phyloP scores from a whole-genome alignment of 78 protist genomes.

The Goniomonas avonlea region DNA sequence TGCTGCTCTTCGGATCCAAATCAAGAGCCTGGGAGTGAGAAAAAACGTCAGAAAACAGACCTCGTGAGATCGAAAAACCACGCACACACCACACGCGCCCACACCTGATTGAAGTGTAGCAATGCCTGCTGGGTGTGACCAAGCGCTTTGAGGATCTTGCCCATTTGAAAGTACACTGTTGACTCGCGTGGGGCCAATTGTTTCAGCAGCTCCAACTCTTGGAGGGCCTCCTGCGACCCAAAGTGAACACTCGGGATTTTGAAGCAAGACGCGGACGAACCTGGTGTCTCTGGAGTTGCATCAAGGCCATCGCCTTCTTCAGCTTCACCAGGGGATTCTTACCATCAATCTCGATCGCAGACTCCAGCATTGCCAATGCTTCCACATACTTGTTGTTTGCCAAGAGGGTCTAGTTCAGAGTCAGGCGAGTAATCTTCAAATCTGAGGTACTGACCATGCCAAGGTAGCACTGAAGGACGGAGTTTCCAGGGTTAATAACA shows the following conservation, averaged over 20 bases:
- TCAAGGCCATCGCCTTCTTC: background rate
- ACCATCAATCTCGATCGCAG: slow-evolving; percentile 19
- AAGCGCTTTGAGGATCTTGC: too few relatives aligned
- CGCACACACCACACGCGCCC: too few relatives aligned
- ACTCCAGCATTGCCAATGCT: background rate
- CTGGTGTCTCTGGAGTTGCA: background rate
- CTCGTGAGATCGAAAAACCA: too few relatives aligned
- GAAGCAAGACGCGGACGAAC: too few relatives aligned
- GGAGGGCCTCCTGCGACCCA: too few relatives aligned
- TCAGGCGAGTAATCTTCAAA: background rate
- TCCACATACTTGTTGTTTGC: background rate
- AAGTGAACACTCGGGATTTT: too few relatives aligned
- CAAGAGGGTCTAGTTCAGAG: background rate
- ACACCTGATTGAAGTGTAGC: too few relatives aligned
- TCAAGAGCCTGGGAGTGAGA: too few relatives aligned
- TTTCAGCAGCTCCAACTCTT: background rate
- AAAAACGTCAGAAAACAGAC: too few relatives aligned
- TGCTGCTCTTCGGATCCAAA: too few relatives aligned
- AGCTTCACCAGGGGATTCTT: background rate
- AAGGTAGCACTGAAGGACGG: slow-evolving; percentile 69
- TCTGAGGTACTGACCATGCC: slow-evolving; percentile 50
- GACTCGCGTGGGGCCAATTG: slow-evolving; percentile 15
- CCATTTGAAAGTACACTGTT: background rate
- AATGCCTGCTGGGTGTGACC: too few relatives aligned
- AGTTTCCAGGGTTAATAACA: slow-evolving; percentile 53